Evolutionary conservation across 805 yeast genomes (phyloP).

Genomic region (Cyberlindnera sargentensis): DNA sequence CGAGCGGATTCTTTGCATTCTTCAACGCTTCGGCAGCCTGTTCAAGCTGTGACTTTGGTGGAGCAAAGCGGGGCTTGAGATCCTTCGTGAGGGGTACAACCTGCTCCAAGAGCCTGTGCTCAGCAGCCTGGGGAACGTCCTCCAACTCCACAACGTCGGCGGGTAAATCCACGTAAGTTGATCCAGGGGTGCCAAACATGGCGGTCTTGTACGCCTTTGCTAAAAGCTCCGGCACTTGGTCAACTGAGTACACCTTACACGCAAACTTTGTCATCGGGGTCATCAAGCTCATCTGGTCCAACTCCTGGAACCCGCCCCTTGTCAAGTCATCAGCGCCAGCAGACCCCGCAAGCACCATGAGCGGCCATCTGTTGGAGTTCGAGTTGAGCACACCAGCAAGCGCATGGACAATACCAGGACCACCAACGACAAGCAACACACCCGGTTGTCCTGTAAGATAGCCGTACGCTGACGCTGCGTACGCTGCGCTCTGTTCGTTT

Average conservation of each 20-base stretch:
- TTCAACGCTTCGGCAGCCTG: slow-evolving; percentile 29
- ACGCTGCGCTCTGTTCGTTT: slow-evolving; percentile 69
- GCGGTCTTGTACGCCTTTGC: slow-evolving; percentile 40
- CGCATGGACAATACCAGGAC: slow-evolving; percentile 68
- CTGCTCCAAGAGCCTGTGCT: background rate
- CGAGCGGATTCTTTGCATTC: slow-evolving; percentile 39
- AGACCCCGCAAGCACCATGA: slow-evolving; percentile 60
- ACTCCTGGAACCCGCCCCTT: slow-evolving; percentile 65
- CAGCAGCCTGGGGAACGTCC: background rate
- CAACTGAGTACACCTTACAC: slow-evolving; percentile 32
- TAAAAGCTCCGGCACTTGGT: slow-evolving; percentile 32
- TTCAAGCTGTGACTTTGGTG: slow-evolving; percentile 29
- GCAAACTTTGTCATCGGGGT: slow-evolving; percentile 44
- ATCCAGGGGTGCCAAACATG: slow-evolving; percentile 49
- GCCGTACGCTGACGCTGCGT: slow-evolving; percentile 70
- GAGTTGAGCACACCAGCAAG: slow-evolving; percentile 62
- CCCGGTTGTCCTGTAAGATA: slow-evolving; percentile 60
- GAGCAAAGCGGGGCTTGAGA: slow-evolving; percentile 27
- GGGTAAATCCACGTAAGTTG: slow-evolving; percentile 58
- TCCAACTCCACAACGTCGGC: slow-evolving; percentile 42
- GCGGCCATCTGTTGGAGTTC: slow-evolving; percentile 55
- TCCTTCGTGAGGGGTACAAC: slow-evolving; percentile 4
- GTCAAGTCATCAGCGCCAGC: slow-evolving; percentile 39
- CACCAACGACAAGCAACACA: slow-evolving; percentile 64
- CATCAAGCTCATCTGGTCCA: slow-evolving; percentile 53